phyloP scores from a whole-genome alignment of 495 filamentous ascomycete species.

The Filosporella fistucella region DNA sequence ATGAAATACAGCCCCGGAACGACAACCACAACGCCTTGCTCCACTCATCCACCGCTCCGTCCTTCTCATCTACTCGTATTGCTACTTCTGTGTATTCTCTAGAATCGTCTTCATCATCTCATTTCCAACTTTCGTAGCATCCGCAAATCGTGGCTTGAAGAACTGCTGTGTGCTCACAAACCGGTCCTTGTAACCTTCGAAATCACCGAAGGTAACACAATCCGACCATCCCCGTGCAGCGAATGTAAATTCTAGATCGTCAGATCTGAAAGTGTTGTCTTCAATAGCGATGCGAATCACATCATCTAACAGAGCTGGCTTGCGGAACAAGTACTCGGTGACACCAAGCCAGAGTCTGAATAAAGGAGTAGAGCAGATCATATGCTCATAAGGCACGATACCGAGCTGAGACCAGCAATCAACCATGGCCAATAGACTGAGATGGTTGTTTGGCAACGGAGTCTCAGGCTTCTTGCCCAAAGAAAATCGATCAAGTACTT shows the following conservation, averaged over 20 bases:
- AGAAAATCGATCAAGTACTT: conserved; percentile 82
- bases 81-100: conserved; percentile 60
- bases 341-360: conserved; percentile 97
- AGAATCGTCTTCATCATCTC: conserved; percentile 96
- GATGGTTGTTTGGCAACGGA: conserved; percentile 80
- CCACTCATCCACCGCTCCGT: not conserved
- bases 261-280: conserved; percentile 80
- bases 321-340: conserved; percentile 94
- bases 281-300: conserved; percentile 79
- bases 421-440: conserved; percentile 94
- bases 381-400: conserved; percentile 96
- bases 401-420: conserved; percentile 94
- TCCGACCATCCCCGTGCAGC: conserved; percentile 94
- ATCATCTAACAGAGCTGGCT: conserved; percentile 77
- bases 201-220: conserved; percentile 83
- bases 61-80: not conserved
- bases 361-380: conserved; percentile 98
- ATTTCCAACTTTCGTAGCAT: conserved; percentile 82
- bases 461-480: conserved; percentile 56
- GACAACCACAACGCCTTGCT: not conserved
- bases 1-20: not conserved
- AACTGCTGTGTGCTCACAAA: conserved; percentile 86
- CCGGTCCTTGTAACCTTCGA: conserved; percentile 82
- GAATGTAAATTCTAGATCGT: conserved; percentile 96
- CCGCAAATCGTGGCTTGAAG: conserved; percentile 83